These are phyloP conservation scores for Emmonsiellopsis sp. DNA, from an alignment of 2,329 filamentous ascomycete species.

Conservation along the genomic window DNA sequence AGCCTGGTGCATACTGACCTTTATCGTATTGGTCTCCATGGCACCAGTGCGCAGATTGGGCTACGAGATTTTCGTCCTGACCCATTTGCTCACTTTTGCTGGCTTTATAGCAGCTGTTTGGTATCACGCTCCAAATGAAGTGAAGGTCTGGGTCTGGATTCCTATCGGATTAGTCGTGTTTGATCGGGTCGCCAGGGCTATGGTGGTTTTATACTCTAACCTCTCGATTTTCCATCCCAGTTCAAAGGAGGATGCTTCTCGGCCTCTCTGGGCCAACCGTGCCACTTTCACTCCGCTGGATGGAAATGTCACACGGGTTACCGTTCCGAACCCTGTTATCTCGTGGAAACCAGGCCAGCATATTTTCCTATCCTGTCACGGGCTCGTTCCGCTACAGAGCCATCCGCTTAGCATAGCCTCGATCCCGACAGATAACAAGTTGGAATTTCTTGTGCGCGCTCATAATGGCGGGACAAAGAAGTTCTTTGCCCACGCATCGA, in stretches of 20 bases:
- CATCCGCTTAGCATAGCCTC: constrained; percentile 58
- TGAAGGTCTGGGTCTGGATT: constrained; percentile 39
- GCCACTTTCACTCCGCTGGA: constrained; percentile 43
- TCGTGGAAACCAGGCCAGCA: constrained; percentile 56
- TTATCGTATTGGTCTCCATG: constrained; percentile 43
- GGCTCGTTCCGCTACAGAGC: constrained; percentile 48
- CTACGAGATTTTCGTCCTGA: constrained; percentile 48
- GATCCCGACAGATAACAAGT: constrained; percentile 44
- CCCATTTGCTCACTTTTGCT: constrained; percentile 44
- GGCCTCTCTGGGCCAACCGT: constrained; percentile 29
- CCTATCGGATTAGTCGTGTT: constrained; percentile 38
- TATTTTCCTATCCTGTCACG: constrained; percentile 51
- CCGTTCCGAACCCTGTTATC: constrained; percentile 46
- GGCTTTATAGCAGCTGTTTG: constrained; percentile 42
- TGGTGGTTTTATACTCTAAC: constrained; percentile 31
- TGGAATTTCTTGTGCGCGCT: constrained; percentile 50
- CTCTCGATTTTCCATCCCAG: constrained; percentile 31
- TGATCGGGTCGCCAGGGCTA: constrained; percentile 33
- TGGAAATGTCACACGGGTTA: constrained; percentile 48
- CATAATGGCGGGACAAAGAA: constrained; percentile 45
- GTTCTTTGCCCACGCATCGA: constrained; percentile 44
- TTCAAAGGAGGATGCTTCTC: constrained; percentile 6
- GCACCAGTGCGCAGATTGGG: constrained; percentile 40
- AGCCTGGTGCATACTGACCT: constrained; percentile 43
- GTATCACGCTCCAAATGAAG: constrained; percentile 38